Evolutionary conservation across 2,329 filamentous ascomycete species (phyloP).

Genomic region (Xylariomycetidae sp.): DNA sequence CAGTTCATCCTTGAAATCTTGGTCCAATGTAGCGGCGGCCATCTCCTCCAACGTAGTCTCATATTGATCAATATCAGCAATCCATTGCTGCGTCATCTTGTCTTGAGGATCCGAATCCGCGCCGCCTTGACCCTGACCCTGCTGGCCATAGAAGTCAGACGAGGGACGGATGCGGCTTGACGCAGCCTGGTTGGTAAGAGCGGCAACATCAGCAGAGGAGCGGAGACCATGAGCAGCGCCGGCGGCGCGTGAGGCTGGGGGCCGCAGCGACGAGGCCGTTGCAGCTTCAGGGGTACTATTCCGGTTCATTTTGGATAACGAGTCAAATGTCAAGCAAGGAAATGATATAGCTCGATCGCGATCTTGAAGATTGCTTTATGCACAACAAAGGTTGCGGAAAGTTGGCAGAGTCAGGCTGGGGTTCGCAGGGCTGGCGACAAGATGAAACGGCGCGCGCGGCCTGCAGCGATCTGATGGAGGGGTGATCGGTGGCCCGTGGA

Average conservation of each 20-base stretch:
- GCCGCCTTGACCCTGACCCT: constrained; percentile 61
- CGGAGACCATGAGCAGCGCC: constrained; percentile 81
- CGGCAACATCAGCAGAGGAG: constrained; percentile 93
- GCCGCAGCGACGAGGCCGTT: constrained; percentile 75
- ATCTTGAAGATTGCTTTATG: too few species aligned
- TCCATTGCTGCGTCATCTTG: constrained; percentile 95
- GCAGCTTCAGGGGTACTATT: constrained; percentile 95
- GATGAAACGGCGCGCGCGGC: constrained; percentile 32
- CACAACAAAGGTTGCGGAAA: too few species aligned
- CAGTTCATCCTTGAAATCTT: constrained; percentile 99
- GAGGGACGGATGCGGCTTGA: constrained; percentile 84
- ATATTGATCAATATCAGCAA: constrained; percentile 97
- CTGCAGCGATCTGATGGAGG: constrained; percentile 24
- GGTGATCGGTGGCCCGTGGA: constrained; percentile 31
- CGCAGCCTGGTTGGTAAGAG: constrained; percentile 62
- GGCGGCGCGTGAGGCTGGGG: constrained; percentile 72
- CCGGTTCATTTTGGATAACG: constrained; percentile 55
- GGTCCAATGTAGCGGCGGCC: constrained; percentile 96
- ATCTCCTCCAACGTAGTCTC: constrained; percentile 99
- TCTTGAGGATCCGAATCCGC: constrained; percentile 79
- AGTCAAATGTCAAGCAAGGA: too few species aligned
- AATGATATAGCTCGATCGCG: too few species aligned
- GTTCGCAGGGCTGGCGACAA: too few species aligned
- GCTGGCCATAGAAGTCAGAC: constrained; percentile 89
- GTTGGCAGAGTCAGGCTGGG: too few species aligned